These are phyloP conservation scores for Zopfia rhizophila DNA, from an alignment of 2,329 filamentous ascomycete genomes.

Conservation along the genomic window DNA sequence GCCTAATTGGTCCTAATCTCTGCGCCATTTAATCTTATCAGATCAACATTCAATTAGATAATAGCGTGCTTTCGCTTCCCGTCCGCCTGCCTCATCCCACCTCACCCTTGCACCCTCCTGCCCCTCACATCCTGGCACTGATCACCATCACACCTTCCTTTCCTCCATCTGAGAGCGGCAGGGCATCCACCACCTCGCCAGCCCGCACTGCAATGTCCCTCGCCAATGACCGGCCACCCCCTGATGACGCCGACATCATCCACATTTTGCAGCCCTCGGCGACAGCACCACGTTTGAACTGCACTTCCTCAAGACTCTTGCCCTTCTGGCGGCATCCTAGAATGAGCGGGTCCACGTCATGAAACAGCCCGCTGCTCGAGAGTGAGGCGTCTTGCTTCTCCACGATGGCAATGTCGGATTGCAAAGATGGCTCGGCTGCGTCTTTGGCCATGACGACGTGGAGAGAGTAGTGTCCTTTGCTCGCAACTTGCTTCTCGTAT, in stretches of 20 bases:
- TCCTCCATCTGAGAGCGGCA: slow-evolving; percentile 28
- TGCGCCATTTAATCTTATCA: no score
- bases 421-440: slow-evolving; percentile 33
- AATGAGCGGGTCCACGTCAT: slow-evolving; percentile 43
- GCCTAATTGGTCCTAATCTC: no score
- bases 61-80: no score
- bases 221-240: slow-evolving; percentile 46
- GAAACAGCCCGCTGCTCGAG: slow-evolving; percentile 35
- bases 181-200: slow-evolving; percentile 42
- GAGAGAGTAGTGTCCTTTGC: slow-evolving; percentile 42
- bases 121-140: slow-evolving; percentile 43
- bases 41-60: no score
- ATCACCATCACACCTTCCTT: slow-evolving; percentile 29
- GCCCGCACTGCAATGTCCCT: slow-evolving; percentile 48
- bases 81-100: neutral
- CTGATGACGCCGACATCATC: slow-evolving; percentile 44
- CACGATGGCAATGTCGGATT: slow-evolving; percentile 43
- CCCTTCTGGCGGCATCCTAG: slow-evolving; percentile 48
- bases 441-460: slow-evolving; percentile 40
- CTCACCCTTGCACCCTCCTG: slow-evolving; percentile 11
- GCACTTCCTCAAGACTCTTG: slow-evolving; percentile 49
- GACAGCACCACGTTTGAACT: slow-evolving; percentile 48
- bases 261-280: slow-evolving; percentile 42
- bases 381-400: slow-evolving; percentile 28
- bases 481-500: slow-evolving; percentile 49